phyloP scores from a whole-genome alignment of 371 early-diverging fungal species.

The Haplosporangium sp. region DNA sequence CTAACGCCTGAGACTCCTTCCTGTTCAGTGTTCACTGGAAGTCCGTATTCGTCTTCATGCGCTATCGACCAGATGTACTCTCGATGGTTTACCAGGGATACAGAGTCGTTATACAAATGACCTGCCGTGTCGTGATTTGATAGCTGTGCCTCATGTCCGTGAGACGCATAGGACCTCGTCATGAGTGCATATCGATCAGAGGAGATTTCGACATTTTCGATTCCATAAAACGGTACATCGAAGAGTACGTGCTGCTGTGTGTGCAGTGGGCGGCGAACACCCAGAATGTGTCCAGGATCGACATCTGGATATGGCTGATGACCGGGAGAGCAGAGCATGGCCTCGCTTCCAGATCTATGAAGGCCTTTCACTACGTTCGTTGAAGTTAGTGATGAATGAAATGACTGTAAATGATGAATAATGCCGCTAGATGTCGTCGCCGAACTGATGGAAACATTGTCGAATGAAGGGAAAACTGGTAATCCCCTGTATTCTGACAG shows the following conservation, averaged over 20 bases:
- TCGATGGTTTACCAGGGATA: background rate
- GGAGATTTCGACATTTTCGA: conserved; percentile 20
- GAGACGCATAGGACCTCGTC: background rate
- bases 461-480: too few relatives aligned
- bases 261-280: background rate
- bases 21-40: background rate
- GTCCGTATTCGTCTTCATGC: conserved; percentile 17
- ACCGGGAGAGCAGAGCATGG: conserved; percentile 5
- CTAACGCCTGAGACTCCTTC: background rate
- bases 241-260: background rate
- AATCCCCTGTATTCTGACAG: too few relatives aligned
- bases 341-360: background rate
- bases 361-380: too few relatives aligned
- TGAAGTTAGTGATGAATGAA: too few relatives aligned
- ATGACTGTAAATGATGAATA: too few relatives aligned
- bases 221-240: conserved; percentile 22
- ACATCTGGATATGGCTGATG: conserved; percentile 5
- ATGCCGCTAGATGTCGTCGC: too few relatives aligned
- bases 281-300: conserved; percentile 10
- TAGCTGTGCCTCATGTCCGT: background rate
- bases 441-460: too few relatives aligned
- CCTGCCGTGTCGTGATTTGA: too few relatives aligned
- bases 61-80: conserved; percentile 16
- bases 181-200: conserved; percentile 3
- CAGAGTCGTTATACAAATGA: background rate